These are phyloP conservation scores for Fusarium chlamydosporum DNA, from an alignment of 2,329 filamentous ascomycete genomes.

Conservation along the genomic window DNA sequence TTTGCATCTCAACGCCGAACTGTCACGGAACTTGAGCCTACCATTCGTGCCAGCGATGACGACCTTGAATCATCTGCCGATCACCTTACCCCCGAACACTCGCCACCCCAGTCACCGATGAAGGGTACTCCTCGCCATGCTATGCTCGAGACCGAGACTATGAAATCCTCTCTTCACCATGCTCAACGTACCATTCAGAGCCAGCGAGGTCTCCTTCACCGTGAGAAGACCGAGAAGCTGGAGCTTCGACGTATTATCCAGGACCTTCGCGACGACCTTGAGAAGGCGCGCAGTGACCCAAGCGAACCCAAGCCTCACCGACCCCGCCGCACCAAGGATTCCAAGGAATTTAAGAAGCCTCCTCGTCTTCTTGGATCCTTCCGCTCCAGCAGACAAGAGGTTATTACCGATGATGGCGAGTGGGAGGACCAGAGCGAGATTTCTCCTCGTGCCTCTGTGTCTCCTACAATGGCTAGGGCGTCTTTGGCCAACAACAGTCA, in stretches of 20 bases:
- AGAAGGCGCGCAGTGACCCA: constrained; percentile 73
- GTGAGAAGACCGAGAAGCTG: constrained; percentile 98
- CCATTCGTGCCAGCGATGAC: constrained; percentile 71
- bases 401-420: constrained; percentile 83
- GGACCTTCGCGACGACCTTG: constrained; percentile 93
- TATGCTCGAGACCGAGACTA: constrained; percentile 92
- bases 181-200: constrained; percentile 97
- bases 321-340: constrained; percentile 73
- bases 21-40: constrained; percentile 73
- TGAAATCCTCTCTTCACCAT: constrained; percentile 94
- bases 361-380: constrained; percentile 81
- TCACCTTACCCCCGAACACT: constrained; percentile 85
- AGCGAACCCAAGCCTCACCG: constrained; percentile 64
- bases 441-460: constrained; percentile 47
- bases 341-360: constrained; percentile 83
- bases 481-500: constrained; percentile 40
- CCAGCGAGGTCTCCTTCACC: constrained; percentile 92
- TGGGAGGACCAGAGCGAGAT: constrained; percentile 84
- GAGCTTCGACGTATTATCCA: constrained; percentile 96
- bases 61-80: constrained; percentile 76
- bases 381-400: constrained; percentile 81
- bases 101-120: constrained; percentile 88
- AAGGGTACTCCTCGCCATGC: constrained; percentile 93
- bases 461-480: constrained; percentile 40
- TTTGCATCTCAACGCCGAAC: constrained; percentile 81